These are phyloP conservation scores for Saccharum hybrid DNA, from an alignment of 202 grass and related monocot genomes.

Conservation along the genomic window DNA sequence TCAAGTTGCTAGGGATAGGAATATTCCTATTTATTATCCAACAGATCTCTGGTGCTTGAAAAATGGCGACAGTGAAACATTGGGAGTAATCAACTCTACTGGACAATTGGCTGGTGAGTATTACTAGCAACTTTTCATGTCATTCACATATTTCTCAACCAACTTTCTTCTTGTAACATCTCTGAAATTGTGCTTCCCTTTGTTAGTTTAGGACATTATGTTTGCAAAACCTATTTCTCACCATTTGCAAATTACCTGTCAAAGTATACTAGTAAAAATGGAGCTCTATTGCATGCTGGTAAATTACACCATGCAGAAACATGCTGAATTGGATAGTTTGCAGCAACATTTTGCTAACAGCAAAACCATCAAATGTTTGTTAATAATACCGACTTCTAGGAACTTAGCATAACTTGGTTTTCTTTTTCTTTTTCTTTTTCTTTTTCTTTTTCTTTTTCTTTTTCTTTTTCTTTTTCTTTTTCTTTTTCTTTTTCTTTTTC, in stretches of 20 bases:
- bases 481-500: no score
- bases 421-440: neutral
- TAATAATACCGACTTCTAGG: neutral
- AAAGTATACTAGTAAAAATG: neutral
- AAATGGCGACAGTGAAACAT: slow-evolving; percentile 44
- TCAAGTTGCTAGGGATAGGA: slow-evolving; percentile 55
- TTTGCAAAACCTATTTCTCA: slow-evolving; percentile 22
- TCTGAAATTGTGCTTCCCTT: slow-evolving; percentile 14
- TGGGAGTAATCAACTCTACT: slow-evolving; percentile 53
- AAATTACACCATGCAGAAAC: slow-evolving; percentile 2
- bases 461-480: no score
- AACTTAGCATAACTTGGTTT: neutral
- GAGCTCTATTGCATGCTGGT: neutral
- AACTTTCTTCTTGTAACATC: neutral
- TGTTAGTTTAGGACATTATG: slow-evolving; percentile 22
- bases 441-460: no score
- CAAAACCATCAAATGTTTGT: neutral
- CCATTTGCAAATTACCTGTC: slow-evolving; percentile 27
- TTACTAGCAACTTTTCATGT: slow-evolving; percentile 18
- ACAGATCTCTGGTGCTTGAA: slow-evolving; percentile 71
- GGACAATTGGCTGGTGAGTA: slow-evolving; percentile 63
- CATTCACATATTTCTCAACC: neutral
- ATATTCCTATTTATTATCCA: slow-evolving; percentile 84
- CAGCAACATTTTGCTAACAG: neutral
- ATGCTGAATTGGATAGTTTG: neutral